Evolutionary conservation across 78 protist genomes (phyloP).

Genomic region (Dictyostelium purpureum): DNA sequence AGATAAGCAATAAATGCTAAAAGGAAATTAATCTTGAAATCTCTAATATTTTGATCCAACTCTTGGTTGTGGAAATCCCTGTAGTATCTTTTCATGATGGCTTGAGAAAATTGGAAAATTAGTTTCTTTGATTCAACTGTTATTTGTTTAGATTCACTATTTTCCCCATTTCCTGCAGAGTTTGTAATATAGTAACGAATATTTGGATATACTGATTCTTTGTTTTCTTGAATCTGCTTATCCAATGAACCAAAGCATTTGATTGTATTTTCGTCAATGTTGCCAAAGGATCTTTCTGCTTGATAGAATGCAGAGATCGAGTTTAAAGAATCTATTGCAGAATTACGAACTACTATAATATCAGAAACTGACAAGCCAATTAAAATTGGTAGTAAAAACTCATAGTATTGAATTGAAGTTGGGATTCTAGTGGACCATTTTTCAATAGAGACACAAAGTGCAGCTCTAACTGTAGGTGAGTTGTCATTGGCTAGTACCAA

Average conservation of each 20-base stretch:
- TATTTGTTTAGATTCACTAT: not conserved
- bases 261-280: not conserved
- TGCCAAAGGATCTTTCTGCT: not conserved
- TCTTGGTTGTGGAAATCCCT: constrained; percentile 22
- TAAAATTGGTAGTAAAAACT: not conserved
- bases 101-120: not conserved
- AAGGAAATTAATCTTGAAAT: constrained; percentile 19
- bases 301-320: not conserved
- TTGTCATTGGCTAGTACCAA: constrained; percentile 2
- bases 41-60: constrained; percentile 33
- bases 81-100: constrained; percentile 12
- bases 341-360: not conserved
- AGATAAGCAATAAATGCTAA: constrained; percentile 15
- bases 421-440: constrained; percentile 21
- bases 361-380: constrained; percentile 12
- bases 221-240: not conserved
- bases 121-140: not conserved
- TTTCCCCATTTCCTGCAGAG: not conserved
- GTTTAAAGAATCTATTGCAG: not conserved
- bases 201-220: not conserved
- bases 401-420: constrained; percentile 20
- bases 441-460: not conserved
- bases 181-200: not conserved
- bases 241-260: not conserved
- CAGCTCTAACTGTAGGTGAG: constrained; percentile 1